Conservation (phyloP, 805 yeast species). For the Myxozyma mucilagina region DNA sequence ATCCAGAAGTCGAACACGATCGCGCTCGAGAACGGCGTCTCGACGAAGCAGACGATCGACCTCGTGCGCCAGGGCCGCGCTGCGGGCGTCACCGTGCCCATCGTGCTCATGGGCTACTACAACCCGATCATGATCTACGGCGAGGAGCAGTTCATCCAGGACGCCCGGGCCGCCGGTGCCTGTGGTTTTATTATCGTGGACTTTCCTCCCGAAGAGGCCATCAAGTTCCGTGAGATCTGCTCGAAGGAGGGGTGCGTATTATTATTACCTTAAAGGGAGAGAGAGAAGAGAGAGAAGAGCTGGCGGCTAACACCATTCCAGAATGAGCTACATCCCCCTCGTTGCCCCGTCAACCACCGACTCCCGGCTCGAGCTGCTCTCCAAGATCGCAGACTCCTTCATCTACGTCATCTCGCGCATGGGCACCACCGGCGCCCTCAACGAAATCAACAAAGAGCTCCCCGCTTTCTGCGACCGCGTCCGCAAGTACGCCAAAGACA, state of each 20-base stretch:
- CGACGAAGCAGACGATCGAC: conserved; percentile 67
- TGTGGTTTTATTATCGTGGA: conserved; percentile 94
- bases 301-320: not conserved
- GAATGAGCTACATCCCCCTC: conserved; percentile 83
- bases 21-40: conserved; percentile 83
- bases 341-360: conserved; percentile 97
- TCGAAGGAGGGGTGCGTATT: conserved; percentile 47
- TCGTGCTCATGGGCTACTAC: conserved; percentile 95
- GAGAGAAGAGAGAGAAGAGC: not conserved
- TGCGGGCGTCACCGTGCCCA: conserved; percentile 83
- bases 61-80: conserved; percentile 73
- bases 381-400: conserved; percentile 89
- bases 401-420: conserved; percentile 94
- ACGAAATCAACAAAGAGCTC: conserved; percentile 62
- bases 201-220: conserved; percentile 97
- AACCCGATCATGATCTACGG: conserved; percentile 91
- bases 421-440: conserved; percentile 95
- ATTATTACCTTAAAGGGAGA: not conserved
- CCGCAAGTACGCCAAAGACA: conserved; percentile 69
- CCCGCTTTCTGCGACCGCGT: conserved; percentile 72
- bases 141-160: conserved; percentile 76
- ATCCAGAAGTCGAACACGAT: conserved; percentile 82
- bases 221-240: conserved; percentile 76
- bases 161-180: conserved; percentile 85
- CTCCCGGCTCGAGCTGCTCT: conserved; percentile 74